Conservation (phyloP, 192 early-diverging fungal genomes). For the Backusella psychrophila region DNA sequence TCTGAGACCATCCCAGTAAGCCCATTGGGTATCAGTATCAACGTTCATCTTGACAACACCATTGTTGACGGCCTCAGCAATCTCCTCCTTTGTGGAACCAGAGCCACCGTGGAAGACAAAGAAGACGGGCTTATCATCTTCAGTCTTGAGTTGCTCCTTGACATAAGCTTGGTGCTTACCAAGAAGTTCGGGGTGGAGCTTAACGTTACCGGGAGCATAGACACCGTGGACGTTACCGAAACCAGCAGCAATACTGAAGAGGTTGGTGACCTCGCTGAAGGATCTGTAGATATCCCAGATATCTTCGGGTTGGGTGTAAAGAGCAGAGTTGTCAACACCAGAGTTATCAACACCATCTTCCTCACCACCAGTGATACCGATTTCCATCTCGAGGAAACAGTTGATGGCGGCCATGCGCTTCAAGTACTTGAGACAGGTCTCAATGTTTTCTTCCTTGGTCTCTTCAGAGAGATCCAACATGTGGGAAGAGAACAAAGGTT, state of each 20-base stretch:
- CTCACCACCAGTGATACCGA: conserved; percentile 95
- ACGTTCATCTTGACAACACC: conserved; percentile 99
- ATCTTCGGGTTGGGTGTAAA: conserved; percentile 96
- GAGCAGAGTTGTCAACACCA: conserved; percentile 80
- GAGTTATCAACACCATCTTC: conserved; percentile 99
- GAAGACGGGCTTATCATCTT: conserved; percentile 78
- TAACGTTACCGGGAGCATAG: conserved; percentile 95
- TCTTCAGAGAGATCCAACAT: conserved; percentile 99
- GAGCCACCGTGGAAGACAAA: conserved; percentile 99
- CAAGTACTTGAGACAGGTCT: conserved; percentile 86
- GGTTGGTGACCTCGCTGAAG: conserved; percentile 78
- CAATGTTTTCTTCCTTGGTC: conserved; percentile 92
- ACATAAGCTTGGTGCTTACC: conserved; percentile 88
- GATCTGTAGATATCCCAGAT: conserved; percentile 92
- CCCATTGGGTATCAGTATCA: conserved; percentile 98
- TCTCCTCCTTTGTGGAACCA: conserved; percentile 50
- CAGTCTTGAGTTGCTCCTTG: conserved; percentile 57
- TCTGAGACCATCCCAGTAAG: conserved; percentile 87
- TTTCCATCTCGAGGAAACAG: conserved; percentile 69
- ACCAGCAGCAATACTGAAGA: conserved; percentile 89
- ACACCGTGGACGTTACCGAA: conserved; percentile 63
- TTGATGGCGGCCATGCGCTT: conserved; percentile 88
- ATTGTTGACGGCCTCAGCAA: conserved; percentile 30
- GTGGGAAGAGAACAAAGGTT: conserved; percentile 97
- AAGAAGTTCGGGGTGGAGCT: conserved; percentile 89